A percentile compares a stretch with the other conserved stretches of the same genome.
These are phyloP conservation scores for Fusarium sp. DNA, from an alignment of 2,329 filamentous ascomycete species.

Conservation along the genomic window DNA sequence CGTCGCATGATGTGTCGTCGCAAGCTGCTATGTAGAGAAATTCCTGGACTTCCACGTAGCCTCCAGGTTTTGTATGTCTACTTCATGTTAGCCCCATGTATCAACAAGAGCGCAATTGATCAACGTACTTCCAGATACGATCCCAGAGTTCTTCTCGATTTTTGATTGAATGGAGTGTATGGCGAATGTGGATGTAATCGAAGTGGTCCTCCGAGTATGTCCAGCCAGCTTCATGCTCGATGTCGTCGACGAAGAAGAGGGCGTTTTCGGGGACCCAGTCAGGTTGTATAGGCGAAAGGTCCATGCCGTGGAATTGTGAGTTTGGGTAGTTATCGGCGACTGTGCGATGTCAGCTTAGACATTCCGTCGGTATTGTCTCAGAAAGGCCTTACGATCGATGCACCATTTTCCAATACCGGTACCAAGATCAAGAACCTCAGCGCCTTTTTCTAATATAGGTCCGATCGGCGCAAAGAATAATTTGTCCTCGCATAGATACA, in stretches of 20 bases:
- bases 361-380: no score
- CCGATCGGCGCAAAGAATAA: slow-evolving; percentile 60
- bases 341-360: slow-evolving; percentile 43
- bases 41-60: slow-evolving; percentile 63
- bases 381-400: slow-evolving; percentile 50
- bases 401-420: slow-evolving; percentile 65
- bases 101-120: neutral
- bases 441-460: slow-evolving; percentile 53
- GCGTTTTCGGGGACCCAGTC: slow-evolving; percentile 63
- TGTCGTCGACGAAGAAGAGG: slow-evolving; percentile 64
- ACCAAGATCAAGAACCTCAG: slow-evolving; percentile 61
- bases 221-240: slow-evolving; percentile 64
- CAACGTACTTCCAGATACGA: slow-evolving; percentile 56
- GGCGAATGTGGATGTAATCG: slow-evolving; percentile 63
- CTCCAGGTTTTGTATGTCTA: slow-evolving; percentile 64
- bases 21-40: slow-evolving; percentile 56
- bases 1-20: slow-evolving; percentile 59
- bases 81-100: neutral
- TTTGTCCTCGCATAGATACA: slow-evolving; percentile 54
- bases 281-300: slow-evolving; percentile 65
- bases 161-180: slow-evolving; percentile 59
- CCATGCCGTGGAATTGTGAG: slow-evolving; percentile 60
- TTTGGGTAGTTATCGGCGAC: slow-evolving; percentile 62
- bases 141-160: slow-evolving; percentile 56
- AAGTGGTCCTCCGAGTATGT: slow-evolving; percentile 58